Conservation (phyloP, 176 grass and related monocot genomes). For the Cenchrus americanus region DNA sequence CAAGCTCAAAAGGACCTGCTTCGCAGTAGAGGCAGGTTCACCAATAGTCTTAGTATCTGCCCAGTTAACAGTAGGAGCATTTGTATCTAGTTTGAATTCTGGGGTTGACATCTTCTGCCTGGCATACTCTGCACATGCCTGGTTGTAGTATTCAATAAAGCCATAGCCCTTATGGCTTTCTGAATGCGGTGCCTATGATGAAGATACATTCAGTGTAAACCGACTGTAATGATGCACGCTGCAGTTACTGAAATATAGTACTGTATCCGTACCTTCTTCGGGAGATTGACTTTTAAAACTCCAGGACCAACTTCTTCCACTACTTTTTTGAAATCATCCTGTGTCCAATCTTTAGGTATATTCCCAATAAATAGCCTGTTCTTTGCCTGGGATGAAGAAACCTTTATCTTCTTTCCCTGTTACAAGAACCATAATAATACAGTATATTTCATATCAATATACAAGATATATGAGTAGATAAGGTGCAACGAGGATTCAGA, state of each 20-base stretch:
- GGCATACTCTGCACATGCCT: constrained; percentile 88
- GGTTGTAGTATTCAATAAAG: constrained; percentile 94
- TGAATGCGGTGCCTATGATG: constrained; percentile 54
- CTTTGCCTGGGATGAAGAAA: constrained; percentile 80
- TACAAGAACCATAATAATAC: constrained; percentile 37
- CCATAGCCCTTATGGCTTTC: constrained; percentile 73
- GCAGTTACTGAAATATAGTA: constrained; percentile 26
- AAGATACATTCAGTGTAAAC: constrained; percentile 34
- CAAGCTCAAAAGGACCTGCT: constrained; percentile 50
- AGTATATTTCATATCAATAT: constrained; percentile 24
- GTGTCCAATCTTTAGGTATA: constrained; percentile 74
- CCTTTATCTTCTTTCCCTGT: constrained; percentile 74
- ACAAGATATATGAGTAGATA: neutral
- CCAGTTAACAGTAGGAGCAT: constrained; percentile 83
- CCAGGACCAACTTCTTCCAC: constrained; percentile 85
- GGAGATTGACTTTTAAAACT: constrained; percentile 71
- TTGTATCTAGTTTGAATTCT: constrained; percentile 85
- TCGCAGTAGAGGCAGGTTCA: constrained; percentile 61
- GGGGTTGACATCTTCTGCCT: constrained; percentile 78
- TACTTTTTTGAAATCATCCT: constrained; percentile 70
- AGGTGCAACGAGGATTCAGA: neutral
- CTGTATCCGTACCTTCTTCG: constrained; percentile 71
- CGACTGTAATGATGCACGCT: constrained; percentile 2
- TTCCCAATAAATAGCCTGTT: constrained; percentile 93
- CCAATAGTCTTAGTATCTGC: constrained; percentile 69